A percentile compares a stretch with the other conserved stretches of the same genome.
These are phyloP conservation scores for Venturia oleaginea DNA, from an alignment of 2,329 filamentous ascomycete species.

Conservation along the genomic window DNA sequence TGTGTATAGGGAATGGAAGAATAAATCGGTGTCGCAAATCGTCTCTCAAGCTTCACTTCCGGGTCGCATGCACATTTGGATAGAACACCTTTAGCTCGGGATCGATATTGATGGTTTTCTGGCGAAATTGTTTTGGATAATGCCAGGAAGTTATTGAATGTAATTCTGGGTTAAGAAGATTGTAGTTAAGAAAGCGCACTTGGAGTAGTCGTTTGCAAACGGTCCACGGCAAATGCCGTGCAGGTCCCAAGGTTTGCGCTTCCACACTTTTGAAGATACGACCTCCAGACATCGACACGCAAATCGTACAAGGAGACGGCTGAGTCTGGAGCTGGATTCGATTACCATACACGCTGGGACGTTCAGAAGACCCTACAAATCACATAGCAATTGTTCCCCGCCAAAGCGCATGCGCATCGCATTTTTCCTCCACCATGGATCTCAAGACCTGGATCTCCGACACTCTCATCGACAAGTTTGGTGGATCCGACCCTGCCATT, in stretches of 20 bases:
- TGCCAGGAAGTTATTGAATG: not conserved
- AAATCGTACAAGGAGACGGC: not conserved
- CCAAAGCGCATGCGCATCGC: not conserved
- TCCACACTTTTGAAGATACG: not conserved
- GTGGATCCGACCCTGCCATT: constrained; percentile 46
- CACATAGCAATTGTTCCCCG: not conserved
- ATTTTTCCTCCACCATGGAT: constrained; percentile 22
- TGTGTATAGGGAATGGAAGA: not conserved
- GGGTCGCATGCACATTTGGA: not conserved
- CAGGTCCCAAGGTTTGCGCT: not conserved
- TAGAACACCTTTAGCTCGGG: not conserved
- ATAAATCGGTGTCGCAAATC: not conserved
- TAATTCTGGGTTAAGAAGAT: not conserved
- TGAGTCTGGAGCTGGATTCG: not conserved
- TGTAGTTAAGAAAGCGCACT: not conserved
- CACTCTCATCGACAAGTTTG: constrained; percentile 43
- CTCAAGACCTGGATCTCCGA: constrained; percentile 35
- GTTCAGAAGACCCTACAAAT: not conserved
- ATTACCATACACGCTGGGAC: not conserved
- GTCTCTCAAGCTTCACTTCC: not conserved
- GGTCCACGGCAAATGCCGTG: not conserved
- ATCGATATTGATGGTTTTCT: not conserved
- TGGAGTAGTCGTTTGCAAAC: not conserved
- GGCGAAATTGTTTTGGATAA: not conserved
- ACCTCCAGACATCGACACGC: not conserved